Base-by-base conservation (phyloP, 2,329 filamentous ascomycete genomes). In the Rhynchosporium agropyri region DNA sequence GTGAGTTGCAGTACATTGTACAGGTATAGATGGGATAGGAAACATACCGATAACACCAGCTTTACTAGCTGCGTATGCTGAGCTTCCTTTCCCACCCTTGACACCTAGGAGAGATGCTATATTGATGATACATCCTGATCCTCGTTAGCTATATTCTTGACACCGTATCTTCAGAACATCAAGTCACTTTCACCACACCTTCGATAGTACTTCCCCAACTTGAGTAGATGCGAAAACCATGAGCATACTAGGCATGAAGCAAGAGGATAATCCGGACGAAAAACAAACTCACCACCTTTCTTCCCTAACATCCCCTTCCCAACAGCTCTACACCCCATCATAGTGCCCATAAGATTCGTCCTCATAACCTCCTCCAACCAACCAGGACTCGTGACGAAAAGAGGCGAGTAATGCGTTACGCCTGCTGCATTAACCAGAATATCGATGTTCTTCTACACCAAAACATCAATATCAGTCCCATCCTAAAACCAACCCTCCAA, bases 381-480 rank as follows among this genome's bases (percentile, higher is more conserved):
- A 0, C 77, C 73, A 0, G 81, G 72, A 0, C 76, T 70, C 0
- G 84, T 85, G 9, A 80, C 78, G 50, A 84, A 77, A n/a, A 95
- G 80, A 0, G 91, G 78, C 0, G 81, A 83, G 12, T 81, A 82
- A 68, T 92, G 86, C 0, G 88, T 81, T 28, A 92, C 79, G 9
- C 92, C 92, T 0, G 92, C 92, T 31, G 90, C 89, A 72, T 96
- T 96, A 67, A 96, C 82, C 1, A 96, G 82, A 36, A 94, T 79
- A 70, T 84, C 78, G 13, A 82, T 75, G 48, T 73, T 60, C 50
- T 67, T 66, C 66, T 71, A 33, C 20, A 20, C 20, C 20, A 58
- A n/a, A 5, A 64, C 50, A 26, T 33, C 15, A 5, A n/a, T 53
- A 13, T 56, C 50, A 36, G 29, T 36, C 33, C 33, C 33, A 36